These are phyloP conservation scores for Lomentospora prolificans DNA, from an alignment of 2,329 filamentous ascomycete species.

Conservation along the genomic window DNA sequence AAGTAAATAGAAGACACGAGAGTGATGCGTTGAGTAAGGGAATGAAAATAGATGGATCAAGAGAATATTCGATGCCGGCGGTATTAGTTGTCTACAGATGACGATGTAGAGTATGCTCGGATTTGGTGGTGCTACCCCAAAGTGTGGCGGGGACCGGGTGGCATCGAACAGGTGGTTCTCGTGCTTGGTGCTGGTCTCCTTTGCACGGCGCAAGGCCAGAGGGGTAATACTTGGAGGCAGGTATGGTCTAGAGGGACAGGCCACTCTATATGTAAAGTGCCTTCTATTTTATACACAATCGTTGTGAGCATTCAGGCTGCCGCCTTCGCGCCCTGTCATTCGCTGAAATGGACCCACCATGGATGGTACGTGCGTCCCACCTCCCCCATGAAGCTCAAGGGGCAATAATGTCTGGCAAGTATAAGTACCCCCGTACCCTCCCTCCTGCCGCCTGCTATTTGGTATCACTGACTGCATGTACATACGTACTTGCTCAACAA, in stretches of 20 bases:
- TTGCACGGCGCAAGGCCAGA: conserved; percentile 1
- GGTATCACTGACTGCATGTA: neutral
- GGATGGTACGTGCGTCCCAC: conserved; percentile 6
- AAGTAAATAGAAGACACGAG: neutral
- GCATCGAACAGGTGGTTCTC: neutral
- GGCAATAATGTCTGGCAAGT: neutral
- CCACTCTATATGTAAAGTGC: conserved; percentile 32
- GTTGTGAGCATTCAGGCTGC: conserved; percentile 10
- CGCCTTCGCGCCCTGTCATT: conserved; percentile 4
- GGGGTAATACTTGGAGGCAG: conserved; percentile 7
- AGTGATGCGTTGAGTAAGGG: neutral
- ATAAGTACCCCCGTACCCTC: neutral
- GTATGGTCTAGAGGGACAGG: conserved; percentile 27
- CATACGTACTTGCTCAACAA: neutral
- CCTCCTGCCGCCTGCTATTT: neutral
- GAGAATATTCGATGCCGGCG: neutral
- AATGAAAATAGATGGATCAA: too few relatives aligned
- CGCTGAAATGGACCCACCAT: conserved; percentile 1
- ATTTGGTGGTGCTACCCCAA: conserved; percentile 1
- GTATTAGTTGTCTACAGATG: neutral
- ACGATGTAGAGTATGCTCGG: neutral
- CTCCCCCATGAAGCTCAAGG: neutral
- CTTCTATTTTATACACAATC: conserved; percentile 35
- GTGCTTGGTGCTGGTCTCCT: neutral
- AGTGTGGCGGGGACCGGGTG: conserved; percentile 11